These are phyloP conservation scores for Syzygium syzygioides DNA, from an alignment of 441 rosid species.

Conservation along the genomic window DNA sequence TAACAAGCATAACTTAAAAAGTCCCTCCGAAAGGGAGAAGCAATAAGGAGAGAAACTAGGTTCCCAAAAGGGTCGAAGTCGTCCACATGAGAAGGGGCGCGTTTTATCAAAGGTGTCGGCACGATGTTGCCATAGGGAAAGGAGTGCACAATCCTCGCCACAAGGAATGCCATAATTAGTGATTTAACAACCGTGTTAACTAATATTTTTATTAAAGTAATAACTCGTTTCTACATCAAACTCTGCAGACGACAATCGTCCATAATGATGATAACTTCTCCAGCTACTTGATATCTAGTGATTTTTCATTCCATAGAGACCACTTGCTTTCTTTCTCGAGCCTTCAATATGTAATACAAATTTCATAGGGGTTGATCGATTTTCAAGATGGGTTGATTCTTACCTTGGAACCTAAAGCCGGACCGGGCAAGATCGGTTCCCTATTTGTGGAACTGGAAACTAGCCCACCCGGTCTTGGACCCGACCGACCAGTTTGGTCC, in stretches of 20 bases:
- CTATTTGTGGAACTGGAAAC: background rate
- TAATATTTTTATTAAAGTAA: too few relatives aligned
- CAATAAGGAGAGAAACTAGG: background rate
- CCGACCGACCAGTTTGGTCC: background rate
- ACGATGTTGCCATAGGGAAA: too few relatives aligned
- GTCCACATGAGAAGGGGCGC: too few relatives aligned
- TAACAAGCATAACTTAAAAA: background rate
- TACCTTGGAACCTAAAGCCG: accelerated
- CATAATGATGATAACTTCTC: background rate
- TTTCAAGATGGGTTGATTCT: accelerated
- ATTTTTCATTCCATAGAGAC: background rate
- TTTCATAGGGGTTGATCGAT: accelerated
- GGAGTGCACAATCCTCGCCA: too few relatives aligned
- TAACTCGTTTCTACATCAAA: too few relatives aligned
- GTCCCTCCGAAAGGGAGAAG: background rate
- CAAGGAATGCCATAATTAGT: too few relatives aligned
- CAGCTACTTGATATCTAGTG: background rate
- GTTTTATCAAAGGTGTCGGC: too few relatives aligned
- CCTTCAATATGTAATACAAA: background rate
- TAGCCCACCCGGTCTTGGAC: background rate
- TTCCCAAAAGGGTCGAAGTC: background rate
- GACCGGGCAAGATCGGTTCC: background rate
- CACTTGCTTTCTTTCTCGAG: background rate
- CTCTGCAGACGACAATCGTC: background rate
- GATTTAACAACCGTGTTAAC: too few relatives aligned